Base-by-base conservation (phyloP, 305 asterid species). In the Fraxinus sp. region DNA sequence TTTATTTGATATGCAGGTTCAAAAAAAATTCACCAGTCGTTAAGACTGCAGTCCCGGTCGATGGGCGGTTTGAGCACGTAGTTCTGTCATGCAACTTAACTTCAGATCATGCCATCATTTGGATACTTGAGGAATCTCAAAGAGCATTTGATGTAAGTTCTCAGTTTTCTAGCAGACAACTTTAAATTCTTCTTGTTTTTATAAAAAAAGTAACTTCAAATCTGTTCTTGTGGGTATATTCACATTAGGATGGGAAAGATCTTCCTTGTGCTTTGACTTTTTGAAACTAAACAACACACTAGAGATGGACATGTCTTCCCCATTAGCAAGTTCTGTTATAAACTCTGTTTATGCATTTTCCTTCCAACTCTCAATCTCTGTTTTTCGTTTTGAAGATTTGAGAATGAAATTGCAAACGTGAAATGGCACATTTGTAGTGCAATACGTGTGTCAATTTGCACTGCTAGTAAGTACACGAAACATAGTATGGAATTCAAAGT, bases 11-110 rank as follows among this genome's bases (percentile, higher is more conserved):
- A 36, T 86, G 89, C 89, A 97, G 99, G 85, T 93, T 88, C 77
- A 94, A 93, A 83, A 90, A 85, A 82, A 92, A 93, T 35, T 41
- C 89, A 14, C 98, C 98, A 7, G 88, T 86, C 24, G 98, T 97
- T 68, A 91, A 89, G 88, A 97, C 99, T 59, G 98, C 99, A 3
- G 96, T 97, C 82, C 99, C 98, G 0, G 99, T 97, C 80, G 99
- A 97, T 66, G 99, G 99, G 41, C 90, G 99, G 83, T 97, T 94
- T 82, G 99, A 97, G 88, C 99, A 92, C 92, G 92, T 97, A 13
- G 98, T 94, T 80, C 93, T 97, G 35, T 97, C 99, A 33, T 90
- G 94, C 91, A 94, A 96, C 88, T 76, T 80, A 82, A 93, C 97
- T 28, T 87, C 95, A 16, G 99, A 97, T 79, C 99, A 97, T 74